Base-by-base conservation (phyloP, 306 rosid genomes). In the Carpinus fangiana region DNA sequence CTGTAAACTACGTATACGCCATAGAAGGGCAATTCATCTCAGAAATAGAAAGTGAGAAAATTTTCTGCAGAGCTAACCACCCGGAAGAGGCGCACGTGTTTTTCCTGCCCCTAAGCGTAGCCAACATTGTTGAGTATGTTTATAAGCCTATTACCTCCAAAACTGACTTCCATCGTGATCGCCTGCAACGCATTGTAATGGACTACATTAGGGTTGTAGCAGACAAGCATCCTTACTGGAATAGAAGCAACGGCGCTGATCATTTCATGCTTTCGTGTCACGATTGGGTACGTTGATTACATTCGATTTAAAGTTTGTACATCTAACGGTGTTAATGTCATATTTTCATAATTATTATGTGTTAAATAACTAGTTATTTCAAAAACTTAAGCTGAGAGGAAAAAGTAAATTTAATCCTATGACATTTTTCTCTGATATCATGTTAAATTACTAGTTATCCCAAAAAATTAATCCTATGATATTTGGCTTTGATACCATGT, bases 201-300 rank as follows among this genome's bases (percentile, higher is more conserved):
- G 93, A 91, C 83, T 86, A 86, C 47, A 21, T 79, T 11, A 51
- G 76, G 4, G 75, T 88, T 3, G 74, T 88, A 9, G 84, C 88
- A 36, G 31, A 78, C n/a, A 88, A 76, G 54, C 81, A 84, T 57
- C 87, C 87, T 50, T 82, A 72, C 47, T 86, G 92, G 90, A 88
- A 88, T 26, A 47, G 82, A 54, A 86, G 87, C 85, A 48, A 60
- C 4, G 92, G 90, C 4, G 88, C 92, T 2, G 90, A 88, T 51
- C 92, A 88, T 80, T 88, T 88, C 18, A 34, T 88, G 79, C 75
- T 87, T 72, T 88, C 92, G 2, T 88, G 92, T 62, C 92, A 88
- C 65, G 90, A 88, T 70, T 88, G 92, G 92, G 92, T 88, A 75
- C 18, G 73, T 77, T 5, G 28, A 4, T 2, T 60, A 7, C 13